phyloP scores from a whole-genome alignment of 2,329 filamentous ascomycete species.

The Akanthomyces lecanii region DNA sequence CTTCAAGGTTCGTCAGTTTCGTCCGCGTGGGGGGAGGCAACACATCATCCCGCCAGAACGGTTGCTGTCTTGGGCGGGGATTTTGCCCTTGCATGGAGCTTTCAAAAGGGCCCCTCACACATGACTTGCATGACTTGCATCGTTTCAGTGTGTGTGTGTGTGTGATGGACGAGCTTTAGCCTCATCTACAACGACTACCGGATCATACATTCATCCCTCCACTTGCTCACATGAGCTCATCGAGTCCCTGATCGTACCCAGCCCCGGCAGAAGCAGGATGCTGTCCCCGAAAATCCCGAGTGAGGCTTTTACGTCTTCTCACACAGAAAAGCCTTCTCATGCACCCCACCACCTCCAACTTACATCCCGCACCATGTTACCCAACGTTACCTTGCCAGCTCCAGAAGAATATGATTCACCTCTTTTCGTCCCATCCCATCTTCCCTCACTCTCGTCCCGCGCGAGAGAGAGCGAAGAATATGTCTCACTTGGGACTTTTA shows the following conservation, averaged over 20 bases:
- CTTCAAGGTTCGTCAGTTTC: too few relatives aligned
- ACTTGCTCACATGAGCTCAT: conserved; percentile 10
- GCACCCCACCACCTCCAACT: background rate
- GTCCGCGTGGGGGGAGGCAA: too few relatives aligned
- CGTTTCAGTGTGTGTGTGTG: background rate
- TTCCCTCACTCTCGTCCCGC: background rate
- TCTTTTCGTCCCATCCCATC: background rate
- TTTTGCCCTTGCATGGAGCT: background rate
- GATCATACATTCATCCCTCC: background rate
- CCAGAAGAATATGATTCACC: background rate
- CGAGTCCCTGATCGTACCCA: background rate
- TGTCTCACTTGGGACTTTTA: background rate
- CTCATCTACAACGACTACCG: background rate
- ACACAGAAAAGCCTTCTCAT: background rate
- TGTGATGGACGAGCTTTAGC: too few relatives aligned
- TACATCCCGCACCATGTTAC: background rate
- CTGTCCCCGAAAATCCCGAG: background rate
- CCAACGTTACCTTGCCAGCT: background rate
- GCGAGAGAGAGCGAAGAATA: background rate
- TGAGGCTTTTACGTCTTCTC: background rate
- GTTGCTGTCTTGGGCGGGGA: background rate
- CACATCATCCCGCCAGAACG: too few relatives aligned
- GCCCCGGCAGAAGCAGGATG: background rate
- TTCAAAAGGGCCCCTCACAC: background rate
- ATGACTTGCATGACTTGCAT: background rate